Conservation (phyloP, 805 yeast species). For the Torulaspora indica region DNA sequence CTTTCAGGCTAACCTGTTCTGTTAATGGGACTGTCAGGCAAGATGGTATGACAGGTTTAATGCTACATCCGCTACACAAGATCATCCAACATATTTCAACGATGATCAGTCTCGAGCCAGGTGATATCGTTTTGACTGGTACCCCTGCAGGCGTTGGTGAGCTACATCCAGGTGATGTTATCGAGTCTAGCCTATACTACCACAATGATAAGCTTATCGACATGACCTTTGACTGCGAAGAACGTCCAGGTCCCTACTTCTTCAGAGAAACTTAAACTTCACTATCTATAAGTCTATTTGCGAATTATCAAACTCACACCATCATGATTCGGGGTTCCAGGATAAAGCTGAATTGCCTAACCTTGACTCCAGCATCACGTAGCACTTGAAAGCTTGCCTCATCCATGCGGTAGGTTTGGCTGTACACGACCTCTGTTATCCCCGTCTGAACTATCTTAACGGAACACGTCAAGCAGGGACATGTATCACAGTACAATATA, state of each 20-base stretch:
- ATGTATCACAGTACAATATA: constrained; percentile 85
- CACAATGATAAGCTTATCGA: constrained; percentile 54
- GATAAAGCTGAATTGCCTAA: constrained; percentile 52
- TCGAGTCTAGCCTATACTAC: constrained; percentile 58
- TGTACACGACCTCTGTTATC: constrained; percentile 84
- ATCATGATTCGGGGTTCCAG: constrained; percentile 29
- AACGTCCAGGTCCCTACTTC: constrained; percentile 56
- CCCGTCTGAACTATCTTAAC: constrained; percentile 94
- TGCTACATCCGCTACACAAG: constrained; percentile 83
- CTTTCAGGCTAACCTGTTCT: constrained; percentile 29
- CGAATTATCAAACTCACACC: constrained; percentile 8
- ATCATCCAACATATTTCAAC: constrained; percentile 75
- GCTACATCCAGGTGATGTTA: constrained; percentile 69
- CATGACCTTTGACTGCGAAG: constrained; percentile 37
- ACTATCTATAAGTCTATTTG: constrained; percentile 3
- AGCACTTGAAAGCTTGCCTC: constrained; percentile 64
- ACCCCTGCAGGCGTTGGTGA: constrained; percentile 98
- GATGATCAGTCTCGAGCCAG: constrained; percentile 87
- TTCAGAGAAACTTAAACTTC: constrained; percentile 41
- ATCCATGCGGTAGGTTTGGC: constrained; percentile 92
- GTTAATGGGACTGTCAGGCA: constrained; percentile 72
- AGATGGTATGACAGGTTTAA: constrained; percentile 68
- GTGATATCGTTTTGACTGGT: constrained; percentile 90
- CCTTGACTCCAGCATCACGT: constrained; percentile 62
- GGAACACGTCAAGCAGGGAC: constrained; percentile 95